Evolutionary conservation across 139 green algal species (phyloP), one percentile per base, ranked within the genome.

Genomic region (Chlamydomonas incerta): DNA sequence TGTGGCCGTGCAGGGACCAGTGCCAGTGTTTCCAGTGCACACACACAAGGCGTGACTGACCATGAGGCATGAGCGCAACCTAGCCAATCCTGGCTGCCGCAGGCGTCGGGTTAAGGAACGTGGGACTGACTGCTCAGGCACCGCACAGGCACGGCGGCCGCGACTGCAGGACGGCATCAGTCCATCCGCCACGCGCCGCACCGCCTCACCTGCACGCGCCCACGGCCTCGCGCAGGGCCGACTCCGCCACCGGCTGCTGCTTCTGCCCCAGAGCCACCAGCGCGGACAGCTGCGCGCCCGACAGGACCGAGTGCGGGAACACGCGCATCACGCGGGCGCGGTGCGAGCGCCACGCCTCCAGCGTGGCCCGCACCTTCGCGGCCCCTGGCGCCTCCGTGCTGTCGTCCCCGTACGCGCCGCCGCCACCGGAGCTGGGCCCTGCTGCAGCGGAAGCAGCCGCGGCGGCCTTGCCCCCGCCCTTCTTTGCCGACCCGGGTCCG

Each of bases 291-390:
- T 86, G 80, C 68, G 80, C 68, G 2, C 33, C 34, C 33, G 80
- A 79, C 67, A 86, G 33, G 10, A 86, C 41, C 4, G 18, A 80
- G 55, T 86, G 80, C 28, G 80, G 80, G 35, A 86, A 86, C 52
- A 86, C 68, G n/a, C 58, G 52, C 65, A 70, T 23, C 9, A n/a
- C 60, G n/a, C 37, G 58, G 24, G 79, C 79, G 21, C n/a, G 29
- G 29, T 67, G 31, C 21, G 23, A 2, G 10, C 79, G 66, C 79
- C 79, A 85, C 41, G n/a, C 18, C 33, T 47, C 33, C 67, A 72
- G 34, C 67, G 33, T 6, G n/a, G 13, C 65, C n/a, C 65, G n/a
- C n/a, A 41, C 62, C 10, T 2, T 23, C 62, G 3, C 62, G 62
- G 26, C 62, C 24, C n/a, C 63, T 13, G 17, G 67, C 67, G 0